Evolutionary conservation across 2,329 filamentous ascomycete genomes (phyloP), one percentile per base, ranked within the genome.

Genomic region (Cadophora gregata): DNA sequence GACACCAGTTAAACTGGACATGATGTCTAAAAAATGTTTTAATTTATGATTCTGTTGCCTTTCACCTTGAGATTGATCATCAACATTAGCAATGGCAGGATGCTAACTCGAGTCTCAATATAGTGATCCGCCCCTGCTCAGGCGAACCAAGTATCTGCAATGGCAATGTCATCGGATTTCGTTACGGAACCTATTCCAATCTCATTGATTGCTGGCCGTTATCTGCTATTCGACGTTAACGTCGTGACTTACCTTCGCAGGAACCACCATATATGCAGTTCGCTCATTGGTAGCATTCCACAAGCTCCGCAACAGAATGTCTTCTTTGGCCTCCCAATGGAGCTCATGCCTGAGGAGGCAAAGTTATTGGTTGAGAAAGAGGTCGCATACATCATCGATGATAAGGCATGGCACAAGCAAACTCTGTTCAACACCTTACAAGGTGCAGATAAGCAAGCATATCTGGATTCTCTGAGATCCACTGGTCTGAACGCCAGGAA

Each of bases 261-360:
- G 69, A 83, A 88, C 74, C 87, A 97, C 81, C 89, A 93, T 77
- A 93, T 97, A 74, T 94, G 91, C 75, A 93, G 93, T 70, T 90
- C 96, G 36, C 84, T 97, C 64, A 89, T 92, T 67, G 96, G 96
- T 65, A 94, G 92, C 8, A 88, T 97, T 33, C 95, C 96, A 1
- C 94, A 98, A 79, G 90, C 93, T 65, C 93, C 94, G 6, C 95
- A 96, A 73, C 96, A 99, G 80, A 98, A 97, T 80, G 86, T 97
- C 66, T 98, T 98, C 77, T 86, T 95, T 66, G 93, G 94, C 55
- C 81, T 98, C 59, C 96, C 96, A 2, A 81, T 98, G 29, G 91
- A 97, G 81, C 84, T 99, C 53, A 92, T 96, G 82, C 90, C 93
- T 1, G 96, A 98, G 80, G 96, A 99, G 81, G 94, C 90, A 4